Percentiles rank a stretch among this genome's conserved stretches.
These are phyloP conservation scores for Skeletonema potamos DNA, from an alignment of 108 stramenopile genomes.

Conservation along the genomic window DNA sequence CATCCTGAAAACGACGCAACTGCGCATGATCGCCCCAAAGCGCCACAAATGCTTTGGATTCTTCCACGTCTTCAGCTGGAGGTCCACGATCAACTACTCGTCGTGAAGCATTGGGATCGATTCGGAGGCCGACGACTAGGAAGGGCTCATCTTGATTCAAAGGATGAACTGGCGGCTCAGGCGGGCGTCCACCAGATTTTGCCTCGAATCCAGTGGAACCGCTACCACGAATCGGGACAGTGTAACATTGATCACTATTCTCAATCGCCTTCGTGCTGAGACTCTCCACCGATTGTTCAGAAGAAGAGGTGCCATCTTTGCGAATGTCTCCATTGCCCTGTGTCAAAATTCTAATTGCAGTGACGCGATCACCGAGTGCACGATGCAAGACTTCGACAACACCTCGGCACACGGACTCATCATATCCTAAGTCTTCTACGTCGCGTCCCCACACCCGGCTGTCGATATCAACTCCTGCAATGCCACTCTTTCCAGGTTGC, in stretches of 20 bases:
- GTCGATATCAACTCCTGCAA: background rate
- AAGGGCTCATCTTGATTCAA: conserved; percentile 34
- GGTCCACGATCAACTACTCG: conserved; percentile 85
- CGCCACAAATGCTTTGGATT: conserved; percentile 55
- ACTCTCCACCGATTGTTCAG: conserved; percentile 35
- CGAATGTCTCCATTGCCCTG: conserved; percentile 71
- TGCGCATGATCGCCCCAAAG: conserved; percentile 81
- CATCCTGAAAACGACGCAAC: conserved; percentile 84
- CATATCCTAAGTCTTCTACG: conserved; percentile 46
- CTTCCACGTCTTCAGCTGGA: conserved; percentile 64
- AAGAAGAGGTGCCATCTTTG: conserved; percentile 1
- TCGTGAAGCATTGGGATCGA: conserved; percentile 67
- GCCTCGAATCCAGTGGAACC: conserved; percentile 11
- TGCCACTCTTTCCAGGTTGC: conserved; percentile 8
- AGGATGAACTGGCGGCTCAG: conserved; percentile 14
- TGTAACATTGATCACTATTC: conserved; percentile 43
- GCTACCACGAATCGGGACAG: conserved; percentile 40
- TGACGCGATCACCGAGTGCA: conserved; percentile 73
- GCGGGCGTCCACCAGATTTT: background rate
- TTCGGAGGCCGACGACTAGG: conserved; percentile 54
- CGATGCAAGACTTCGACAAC: conserved; percentile 50
- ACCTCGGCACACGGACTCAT: conserved; percentile 56
- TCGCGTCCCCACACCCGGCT: conserved; percentile 36
- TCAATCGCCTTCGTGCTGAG: conserved; percentile 10
- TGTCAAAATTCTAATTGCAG: conserved; percentile 58